Evolutionary conservation across 2,329 filamentous ascomycete genomes (phyloP).

Genomic region (Aspergillus sp.): DNA sequence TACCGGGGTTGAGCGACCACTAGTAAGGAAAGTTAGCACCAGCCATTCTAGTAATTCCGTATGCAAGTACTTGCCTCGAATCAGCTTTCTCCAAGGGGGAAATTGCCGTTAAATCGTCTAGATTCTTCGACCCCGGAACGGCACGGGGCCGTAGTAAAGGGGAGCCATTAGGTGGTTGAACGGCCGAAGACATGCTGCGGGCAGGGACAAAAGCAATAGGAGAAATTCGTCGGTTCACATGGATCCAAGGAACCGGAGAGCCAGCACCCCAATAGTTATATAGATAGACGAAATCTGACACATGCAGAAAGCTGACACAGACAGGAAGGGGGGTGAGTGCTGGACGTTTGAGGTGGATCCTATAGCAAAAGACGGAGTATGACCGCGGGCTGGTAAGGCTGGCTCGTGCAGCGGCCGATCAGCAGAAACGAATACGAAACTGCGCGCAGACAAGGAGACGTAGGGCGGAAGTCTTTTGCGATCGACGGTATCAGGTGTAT

Average conservation of each 20-base stretch:
- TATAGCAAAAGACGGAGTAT: conserved; percentile 1
- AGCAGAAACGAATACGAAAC: conserved; percentile 8
- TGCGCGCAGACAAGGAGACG: conserved; percentile 2
- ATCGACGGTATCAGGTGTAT: not conserved
- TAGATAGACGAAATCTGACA: conserved; percentile 4
- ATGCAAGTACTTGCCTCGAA: conserved; percentile 36
- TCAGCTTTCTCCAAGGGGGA: conserved; percentile 35
- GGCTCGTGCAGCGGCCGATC: conserved; percentile 5
- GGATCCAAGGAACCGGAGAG: conserved; percentile 10
- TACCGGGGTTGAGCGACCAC: conserved; percentile 80
- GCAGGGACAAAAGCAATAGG: conserved; percentile 12
- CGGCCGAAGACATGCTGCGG: conserved; percentile 34
- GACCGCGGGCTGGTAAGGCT: conserved; percentile 1
- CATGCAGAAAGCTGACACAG: not conserved
- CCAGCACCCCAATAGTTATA: not conserved
- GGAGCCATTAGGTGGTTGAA: conserved; percentile 29
- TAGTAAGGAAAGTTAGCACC: conserved; percentile 39
- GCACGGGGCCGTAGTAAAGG: conserved; percentile 38
- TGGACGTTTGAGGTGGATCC: conserved; percentile 4
- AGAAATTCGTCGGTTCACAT: conserved; percentile 20
- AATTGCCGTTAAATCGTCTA: conserved; percentile 27
- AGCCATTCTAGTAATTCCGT: not conserved
- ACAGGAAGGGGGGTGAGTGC: not conserved
- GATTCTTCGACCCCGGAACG: conserved; percentile 30
- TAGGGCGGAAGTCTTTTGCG: not conserved